Evolutionary conservation across 2,329 filamentous ascomycete genomes (phyloP), one percentile per base, ranked within the genome.

Genomic region (Alternaria burnsii): DNA sequence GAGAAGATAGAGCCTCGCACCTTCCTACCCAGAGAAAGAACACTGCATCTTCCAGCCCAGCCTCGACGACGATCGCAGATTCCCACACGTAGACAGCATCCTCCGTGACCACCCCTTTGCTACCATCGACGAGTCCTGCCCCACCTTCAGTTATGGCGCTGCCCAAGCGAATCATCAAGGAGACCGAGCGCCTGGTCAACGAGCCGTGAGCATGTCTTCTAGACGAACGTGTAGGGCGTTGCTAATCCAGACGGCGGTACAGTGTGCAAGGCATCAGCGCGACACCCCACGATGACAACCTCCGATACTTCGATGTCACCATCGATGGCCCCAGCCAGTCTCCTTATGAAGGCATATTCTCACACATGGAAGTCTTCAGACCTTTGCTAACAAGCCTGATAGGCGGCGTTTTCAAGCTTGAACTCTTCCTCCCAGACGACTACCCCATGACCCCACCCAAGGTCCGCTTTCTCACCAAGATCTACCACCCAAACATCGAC

Each of bases 361-460:
- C n/a, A 14, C 41, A 18, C 18, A 11, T 36, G 12, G 41, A 18
- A 52, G 16, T 11, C 52, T 30, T 34, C 14, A 7, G 30, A 1
- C 43, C 16, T 6, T 40, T 14, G 58, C 65, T 71, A 28, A 71
- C 62, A 48, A 34, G 22, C 11, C 18, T 40, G 43, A 51, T 73
- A 88, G 88, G 87, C 64, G 95, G 96, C 50, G 87, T 97, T 66
- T 99, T 99, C 85, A 94, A 96, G 81, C 90, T 98, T 63, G 95
- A 99, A 81, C 88, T 99, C 20, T 99, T 99, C 80, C 87, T 99
- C 24, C 96, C 96, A 44, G 95, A 99, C 76, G 95, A 99, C 83
- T 99, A 99, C 79, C 95, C 95, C 42, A 99, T 99, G 95, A 97
- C 93, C 34, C 94, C 95, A 55, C 95, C 95, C 46, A 97, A 97